Conservation (phyloP, 176 grass and related monocot genomes). For the Cenchrus fungigraminus region DNA sequence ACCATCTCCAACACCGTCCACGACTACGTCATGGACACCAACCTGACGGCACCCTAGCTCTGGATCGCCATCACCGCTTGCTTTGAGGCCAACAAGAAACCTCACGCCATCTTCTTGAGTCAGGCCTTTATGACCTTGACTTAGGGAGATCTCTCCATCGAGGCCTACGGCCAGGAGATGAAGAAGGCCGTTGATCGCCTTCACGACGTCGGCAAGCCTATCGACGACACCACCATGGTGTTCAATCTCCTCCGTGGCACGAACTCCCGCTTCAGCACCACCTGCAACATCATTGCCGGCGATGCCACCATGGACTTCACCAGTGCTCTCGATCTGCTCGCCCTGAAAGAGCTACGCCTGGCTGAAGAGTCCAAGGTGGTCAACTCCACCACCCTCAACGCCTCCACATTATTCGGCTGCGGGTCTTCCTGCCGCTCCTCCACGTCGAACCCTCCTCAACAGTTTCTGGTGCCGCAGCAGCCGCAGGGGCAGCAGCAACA, state of each 20-base stretch:
- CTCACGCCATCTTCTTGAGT: background rate
- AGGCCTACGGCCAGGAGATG: background rate
- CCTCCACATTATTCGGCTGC: too few relatives aligned
- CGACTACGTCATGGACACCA: background rate
- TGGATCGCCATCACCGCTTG: background rate
- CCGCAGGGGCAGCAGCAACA: too few relatives aligned
- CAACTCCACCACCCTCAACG: too few relatives aligned
- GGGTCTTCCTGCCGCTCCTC: too few relatives aligned
- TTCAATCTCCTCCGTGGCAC: too few relatives aligned
- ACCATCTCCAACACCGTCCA: background rate
- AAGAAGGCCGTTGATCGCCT: background rate
- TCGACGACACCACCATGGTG: too few relatives aligned
- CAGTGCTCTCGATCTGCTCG: background rate
- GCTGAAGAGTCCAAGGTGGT: too few relatives aligned
- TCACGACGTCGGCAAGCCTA: background rate
- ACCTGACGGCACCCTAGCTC: background rate
- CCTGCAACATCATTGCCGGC: background rate
- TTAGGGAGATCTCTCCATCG: background rate
- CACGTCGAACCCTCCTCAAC: too few relatives aligned
- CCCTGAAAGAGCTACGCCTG: too few relatives aligned
- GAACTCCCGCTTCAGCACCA: background rate
- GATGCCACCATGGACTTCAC: background rate
- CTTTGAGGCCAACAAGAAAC: background rate
- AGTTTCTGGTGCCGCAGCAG: too few relatives aligned
- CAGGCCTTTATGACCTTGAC: background rate